These are phyloP conservation scores for Chrysanthemum seticuspe DNA, from an alignment of 129 eudicot genomes.

Conservation along the genomic window DNA sequence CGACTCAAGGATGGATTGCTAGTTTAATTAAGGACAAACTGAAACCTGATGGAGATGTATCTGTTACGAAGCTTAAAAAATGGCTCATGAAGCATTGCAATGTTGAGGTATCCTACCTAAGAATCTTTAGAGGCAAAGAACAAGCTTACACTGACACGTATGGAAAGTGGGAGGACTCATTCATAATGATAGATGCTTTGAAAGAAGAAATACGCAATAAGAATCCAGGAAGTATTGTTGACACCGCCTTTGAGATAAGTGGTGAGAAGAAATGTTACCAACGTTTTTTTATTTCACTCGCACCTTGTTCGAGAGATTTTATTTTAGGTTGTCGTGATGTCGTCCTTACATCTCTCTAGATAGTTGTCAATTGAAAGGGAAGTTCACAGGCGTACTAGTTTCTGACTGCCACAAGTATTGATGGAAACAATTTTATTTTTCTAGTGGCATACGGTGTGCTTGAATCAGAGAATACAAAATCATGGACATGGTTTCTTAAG, in stretches of 20 bases:
- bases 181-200: not conserved
- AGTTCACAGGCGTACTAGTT: too few species aligned
- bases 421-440: not conserved
- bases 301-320: not conserved
- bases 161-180: not conserved
- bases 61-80: not conserved
- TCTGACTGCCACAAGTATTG: not conserved
- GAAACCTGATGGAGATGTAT: not conserved
- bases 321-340: not conserved
- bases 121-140: not conserved
- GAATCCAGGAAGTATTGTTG: not conserved
- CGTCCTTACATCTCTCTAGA: not conserved
- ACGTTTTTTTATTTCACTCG: not conserved
- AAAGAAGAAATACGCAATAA: not conserved
- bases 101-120: not conserved
- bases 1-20: slow-evolving; percentile 1
- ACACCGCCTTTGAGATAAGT: not conserved
- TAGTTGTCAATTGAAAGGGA: not conserved
- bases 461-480: too few species aligned
- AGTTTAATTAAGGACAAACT: not conserved
- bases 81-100: not conserved
- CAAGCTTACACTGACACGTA: too few species aligned
- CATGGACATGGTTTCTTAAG: not conserved
- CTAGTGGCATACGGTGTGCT: not conserved
- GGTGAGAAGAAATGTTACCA: not conserved